A percentile compares a stretch with the other conserved stretches of the same genome.
Evolutionary conservation across 148 eudicot genomes (phyloP).

Genomic region (Agrostemma githago): DNA sequence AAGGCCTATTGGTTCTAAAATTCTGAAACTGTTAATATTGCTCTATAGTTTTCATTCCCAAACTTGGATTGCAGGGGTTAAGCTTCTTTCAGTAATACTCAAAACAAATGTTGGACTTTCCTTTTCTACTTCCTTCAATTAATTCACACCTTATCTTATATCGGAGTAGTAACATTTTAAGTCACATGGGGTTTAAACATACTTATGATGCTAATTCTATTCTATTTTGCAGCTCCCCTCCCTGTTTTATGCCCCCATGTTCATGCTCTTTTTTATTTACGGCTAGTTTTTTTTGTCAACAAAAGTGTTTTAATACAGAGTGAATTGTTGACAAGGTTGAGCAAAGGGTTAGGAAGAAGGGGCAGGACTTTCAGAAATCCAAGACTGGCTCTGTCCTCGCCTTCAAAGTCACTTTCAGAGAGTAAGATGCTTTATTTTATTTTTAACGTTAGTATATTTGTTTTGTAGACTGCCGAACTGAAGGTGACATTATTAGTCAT

Average conservation of each 20-base stretch:
- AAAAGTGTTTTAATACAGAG: slow-evolving; percentile 20
- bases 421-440: slow-evolving; percentile 49
- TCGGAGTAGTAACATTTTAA: too few relatives aligned
- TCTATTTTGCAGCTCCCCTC: neutral
- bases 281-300: neutral
- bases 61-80: too few relatives aligned
- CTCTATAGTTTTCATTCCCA: too few relatives aligned
- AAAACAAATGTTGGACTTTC: too few relatives aligned
- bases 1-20: neutral
- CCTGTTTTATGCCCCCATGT: neutral
- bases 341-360: slow-evolving; percentile 84
- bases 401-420: slow-evolving; percentile 94
- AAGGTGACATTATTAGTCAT: neutral
- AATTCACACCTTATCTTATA: too few relatives aligned
- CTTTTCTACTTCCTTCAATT: too few relatives aligned
- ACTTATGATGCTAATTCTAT: neutral
- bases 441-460: too few relatives aligned
- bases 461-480: neutral
- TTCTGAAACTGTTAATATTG: too few relatives aligned
- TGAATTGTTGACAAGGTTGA: slow-evolving; percentile 49
- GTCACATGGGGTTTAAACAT: too few relatives aligned
- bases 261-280: neutral
- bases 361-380: slow-evolving; percentile 62
- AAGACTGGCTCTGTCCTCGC: slow-evolving; percentile 87
- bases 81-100: too few relatives aligned